phyloP scores from a whole-genome alignment of 371 early-diverging fungal species.

The Thermomucor indicae-seudaticae region DNA sequence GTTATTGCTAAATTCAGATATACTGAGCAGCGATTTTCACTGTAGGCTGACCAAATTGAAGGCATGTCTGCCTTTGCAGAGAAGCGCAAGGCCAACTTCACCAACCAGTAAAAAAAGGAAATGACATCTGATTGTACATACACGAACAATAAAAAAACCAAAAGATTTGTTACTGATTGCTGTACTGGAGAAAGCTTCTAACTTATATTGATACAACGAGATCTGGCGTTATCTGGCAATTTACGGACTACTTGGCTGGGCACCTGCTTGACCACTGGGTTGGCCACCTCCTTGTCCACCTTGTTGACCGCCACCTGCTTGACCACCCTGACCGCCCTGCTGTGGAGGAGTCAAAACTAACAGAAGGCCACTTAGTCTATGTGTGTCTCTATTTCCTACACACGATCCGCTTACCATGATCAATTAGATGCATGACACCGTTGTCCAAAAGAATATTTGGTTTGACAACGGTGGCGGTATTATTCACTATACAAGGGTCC shows the following conservation, averaged over 20 bases:
- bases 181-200: background rate
- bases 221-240: background rate
- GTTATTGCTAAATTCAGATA: background rate
- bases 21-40: background rate
- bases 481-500: slow-evolving; percentile 21
- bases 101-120: slow-evolving; percentile 62
- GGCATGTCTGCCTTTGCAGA: slow-evolving; percentile 97
- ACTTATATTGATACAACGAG: background rate
- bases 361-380: background rate
- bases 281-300: background rate
- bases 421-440: slow-evolving; percentile 48
- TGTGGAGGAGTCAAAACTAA: background rate
- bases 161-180: background rate
- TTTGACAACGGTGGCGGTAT: slow-evolving; percentile 25
- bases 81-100: slow-evolving; percentile 90
- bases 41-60: slow-evolving; percentile 91
- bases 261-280: background rate
- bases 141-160: background rate
- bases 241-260: background rate
- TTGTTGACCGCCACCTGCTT: slow-evolving; percentile 2
- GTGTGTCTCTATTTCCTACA: background rate
- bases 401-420: slow-evolving; percentile 13
- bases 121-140: background rate
- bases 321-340: slow-evolving; percentile 1
- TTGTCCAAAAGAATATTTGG: slow-evolving; percentile 37